Percentiles rank a stretch among this genome's conserved stretches.
Conservation (phyloP, 2,329 filamentous ascomycete genomes). For the Cladophialophora yegresii region DNA sequence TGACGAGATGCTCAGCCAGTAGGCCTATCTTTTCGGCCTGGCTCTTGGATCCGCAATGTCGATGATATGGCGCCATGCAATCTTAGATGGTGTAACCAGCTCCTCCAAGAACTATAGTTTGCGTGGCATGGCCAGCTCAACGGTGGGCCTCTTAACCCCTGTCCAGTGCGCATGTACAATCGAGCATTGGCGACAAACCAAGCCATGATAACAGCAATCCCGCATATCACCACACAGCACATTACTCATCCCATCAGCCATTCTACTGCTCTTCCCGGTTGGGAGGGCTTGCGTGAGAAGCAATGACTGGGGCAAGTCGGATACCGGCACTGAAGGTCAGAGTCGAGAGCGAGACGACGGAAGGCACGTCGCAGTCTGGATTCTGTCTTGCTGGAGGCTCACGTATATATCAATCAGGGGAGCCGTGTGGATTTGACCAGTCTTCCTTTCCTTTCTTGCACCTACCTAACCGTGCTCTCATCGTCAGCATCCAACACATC, state of each 20-base stretch:
- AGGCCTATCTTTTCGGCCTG: neutral
- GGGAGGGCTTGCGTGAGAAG: neutral
- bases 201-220: neutral
- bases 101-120: neutral
- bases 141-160: neutral
- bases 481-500: neutral
- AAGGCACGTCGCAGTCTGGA: neutral
- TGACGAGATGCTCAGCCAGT: neutral
- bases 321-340: neutral
- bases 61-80: neutral
- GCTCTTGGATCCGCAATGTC: neutral
- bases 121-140: neutral
- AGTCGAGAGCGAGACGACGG: neutral
- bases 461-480: neutral
- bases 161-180: neutral
- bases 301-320: neutral
- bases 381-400: neutral
- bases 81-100: neutral
- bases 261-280: neutral
- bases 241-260: neutral
- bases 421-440: neutral
- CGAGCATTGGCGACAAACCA: neutral
- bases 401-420: neutral
- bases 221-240: neutral
- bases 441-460: neutral